phyloP scores from a whole-genome alignment of 108 stramenopile genomes.

The Discostella stelligeroides region DNA sequence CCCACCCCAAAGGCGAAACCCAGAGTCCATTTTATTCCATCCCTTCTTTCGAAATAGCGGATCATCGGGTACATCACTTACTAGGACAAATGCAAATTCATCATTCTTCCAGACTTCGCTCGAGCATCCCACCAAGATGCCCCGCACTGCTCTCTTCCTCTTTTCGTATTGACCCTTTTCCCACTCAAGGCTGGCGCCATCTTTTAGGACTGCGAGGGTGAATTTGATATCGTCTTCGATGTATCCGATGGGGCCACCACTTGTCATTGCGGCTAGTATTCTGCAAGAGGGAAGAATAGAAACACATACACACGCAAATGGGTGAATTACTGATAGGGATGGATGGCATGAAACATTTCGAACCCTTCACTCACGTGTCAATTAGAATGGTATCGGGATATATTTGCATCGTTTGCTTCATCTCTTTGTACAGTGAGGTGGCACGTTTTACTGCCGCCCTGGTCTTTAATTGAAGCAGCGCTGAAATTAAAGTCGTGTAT shows the following conservation, averaged over 20 bases:
- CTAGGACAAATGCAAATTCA: conserved; percentile 47
- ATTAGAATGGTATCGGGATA: conserved; percentile 69
- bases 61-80: conserved; percentile 43
- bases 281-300: conserved; percentile 16
- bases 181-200: conserved; percentile 72
- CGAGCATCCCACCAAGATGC: conserved; percentile 54
- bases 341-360: neutral
- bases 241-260: conserved; percentile 43
- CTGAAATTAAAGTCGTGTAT: conserved; percentile 70
- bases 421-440: conserved; percentile 61
- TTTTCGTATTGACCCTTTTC: conserved; percentile 58
- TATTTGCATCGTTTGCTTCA: conserved; percentile 63
- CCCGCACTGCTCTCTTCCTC: conserved; percentile 59
- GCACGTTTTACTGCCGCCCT: conserved; percentile 52
- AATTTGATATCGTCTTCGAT: conserved; percentile 64
- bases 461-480: conserved; percentile 56
- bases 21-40: conserved; percentile 86
- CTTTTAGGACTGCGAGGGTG: conserved; percentile 59
- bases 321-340: neutral
- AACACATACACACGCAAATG: neutral
- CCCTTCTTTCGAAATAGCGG: conserved; percentile 71
- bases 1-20: conserved; percentile 80
- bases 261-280: conserved; percentile 63
- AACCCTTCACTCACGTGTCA: conserved; percentile 71
- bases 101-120: conserved; percentile 59